A percentile compares a stretch with the other conserved stretches of the same genome.
Evolutionary conservation across 208 protist species (phyloP).

Genomic region (Leishmania lainsoni): DNA sequence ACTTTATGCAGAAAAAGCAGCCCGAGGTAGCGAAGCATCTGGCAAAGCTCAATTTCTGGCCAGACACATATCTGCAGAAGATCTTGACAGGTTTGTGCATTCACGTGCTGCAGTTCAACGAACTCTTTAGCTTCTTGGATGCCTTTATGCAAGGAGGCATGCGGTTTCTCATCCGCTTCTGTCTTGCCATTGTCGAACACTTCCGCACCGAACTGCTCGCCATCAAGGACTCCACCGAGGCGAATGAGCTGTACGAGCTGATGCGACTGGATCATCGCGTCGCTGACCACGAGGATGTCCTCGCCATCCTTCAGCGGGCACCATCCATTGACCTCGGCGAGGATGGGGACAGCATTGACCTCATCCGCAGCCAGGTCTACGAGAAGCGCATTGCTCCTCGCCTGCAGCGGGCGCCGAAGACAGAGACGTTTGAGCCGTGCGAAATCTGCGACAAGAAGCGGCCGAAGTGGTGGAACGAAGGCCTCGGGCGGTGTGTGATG

Average conservation of each 20-base stretch:
- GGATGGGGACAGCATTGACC: constrained; percentile 50
- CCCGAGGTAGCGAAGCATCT: constrained; percentile 83
- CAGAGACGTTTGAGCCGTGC: constrained; percentile 85
- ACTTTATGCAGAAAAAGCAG: constrained; percentile 76
- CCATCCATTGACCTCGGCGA: constrained; percentile 70
- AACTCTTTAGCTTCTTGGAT: constrained; percentile 89
- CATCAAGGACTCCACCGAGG: constrained; percentile 52
- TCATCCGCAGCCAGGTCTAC: constrained; percentile 75
- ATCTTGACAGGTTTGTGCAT: constrained; percentile 91
- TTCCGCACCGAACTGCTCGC: constrained; percentile 73
- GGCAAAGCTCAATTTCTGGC: constrained; percentile 82
- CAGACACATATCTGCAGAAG: constrained; percentile 92
- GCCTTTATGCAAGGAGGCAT: constrained; percentile 80
- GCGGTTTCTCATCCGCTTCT: constrained; percentile 85
- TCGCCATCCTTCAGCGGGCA: constrained; percentile 65
- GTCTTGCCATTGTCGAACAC: constrained; percentile 83
- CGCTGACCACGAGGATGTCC: constrained; percentile 56
- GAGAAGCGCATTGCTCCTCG: constrained; percentile 72
- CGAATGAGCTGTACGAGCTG: constrained; percentile 84
- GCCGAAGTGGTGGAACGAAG: constrained; percentile 79
- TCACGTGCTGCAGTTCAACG: constrained; percentile 80
- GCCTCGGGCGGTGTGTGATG: constrained; percentile 72
- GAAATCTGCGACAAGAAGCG: constrained; percentile 67
- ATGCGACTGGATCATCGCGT: constrained; percentile 82
- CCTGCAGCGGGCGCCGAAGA: constrained; percentile 77